Conservation (phyloP, 208 protist genomes). For the Trypanosoma brucei region DNA sequence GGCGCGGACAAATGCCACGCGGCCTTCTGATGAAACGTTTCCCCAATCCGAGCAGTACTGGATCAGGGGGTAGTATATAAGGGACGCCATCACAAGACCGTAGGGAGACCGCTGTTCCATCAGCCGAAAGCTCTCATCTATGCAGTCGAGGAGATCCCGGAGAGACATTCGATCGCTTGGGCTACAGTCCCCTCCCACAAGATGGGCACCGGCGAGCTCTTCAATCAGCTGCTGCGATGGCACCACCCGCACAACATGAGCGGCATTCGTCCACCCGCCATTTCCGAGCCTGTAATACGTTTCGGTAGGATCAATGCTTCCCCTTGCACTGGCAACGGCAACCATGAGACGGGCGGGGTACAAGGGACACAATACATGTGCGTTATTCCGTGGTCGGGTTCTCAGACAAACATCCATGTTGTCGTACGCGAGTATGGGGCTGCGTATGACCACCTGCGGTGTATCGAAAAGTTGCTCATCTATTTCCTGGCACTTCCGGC, state of each 20-base stretch:
- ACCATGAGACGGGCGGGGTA: conserved; percentile 59
- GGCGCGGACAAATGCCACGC: conserved; percentile 15
- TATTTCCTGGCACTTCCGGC: conserved; percentile 77
- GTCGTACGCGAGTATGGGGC: conserved; percentile 45
- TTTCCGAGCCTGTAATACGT: conserved; percentile 65
- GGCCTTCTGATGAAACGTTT: conserved; percentile 8
- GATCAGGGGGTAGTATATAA: conserved; percentile 63
- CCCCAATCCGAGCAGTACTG: conserved; percentile 15
- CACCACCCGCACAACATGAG: conserved; percentile 58
- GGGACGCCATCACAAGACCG: conserved; percentile 60
- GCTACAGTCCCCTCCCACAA: conserved; percentile 12
- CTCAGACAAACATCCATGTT: conserved; percentile 40
- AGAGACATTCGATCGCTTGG: conserved; percentile 4
- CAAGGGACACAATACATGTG: conserved; percentile 59
- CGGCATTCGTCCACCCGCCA: conserved; percentile 72
- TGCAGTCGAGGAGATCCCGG: conserved; percentile 28
- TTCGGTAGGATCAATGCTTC: conserved; percentile 30
- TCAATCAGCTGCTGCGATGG: conserved; percentile 39
- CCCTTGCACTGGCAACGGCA: conserved; percentile 57
- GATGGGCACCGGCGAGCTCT: conserved; percentile 32
- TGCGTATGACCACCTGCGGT: conserved; percentile 67
- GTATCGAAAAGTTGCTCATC: conserved; percentile 53
- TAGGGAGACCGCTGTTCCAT: conserved; percentile 63
- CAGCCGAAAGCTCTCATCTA: conserved; percentile 61
- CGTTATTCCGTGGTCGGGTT: conserved; percentile 50